Base-by-base conservation (phyloP, 106 monocot species). In the Hemerocallis citrina region DNA sequence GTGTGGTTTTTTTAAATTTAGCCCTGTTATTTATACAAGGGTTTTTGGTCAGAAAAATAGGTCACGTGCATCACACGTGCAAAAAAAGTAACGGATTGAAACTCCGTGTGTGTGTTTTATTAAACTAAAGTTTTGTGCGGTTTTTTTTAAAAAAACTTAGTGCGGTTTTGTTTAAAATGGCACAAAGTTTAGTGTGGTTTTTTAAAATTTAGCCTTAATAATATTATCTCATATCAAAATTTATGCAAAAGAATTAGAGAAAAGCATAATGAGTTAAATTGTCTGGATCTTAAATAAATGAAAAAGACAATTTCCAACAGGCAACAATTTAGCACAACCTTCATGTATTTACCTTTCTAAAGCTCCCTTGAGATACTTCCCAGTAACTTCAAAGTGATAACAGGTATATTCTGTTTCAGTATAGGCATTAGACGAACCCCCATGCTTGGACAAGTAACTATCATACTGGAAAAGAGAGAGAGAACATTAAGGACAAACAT, bases 361-460 rank as follows among this genome's bases (percentile, higher is more conserved):
- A 41, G 96, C 86, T 62, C 86, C 96, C 68, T 96, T 96, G 5
- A 96, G 76, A 60, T 77, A 73, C 57, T 91, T 81, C 48, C 80
- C 79, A 58, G 90, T 96, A 68, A 96, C 91, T 64, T 96, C 90
- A 68, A 96, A 96, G 66, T 87, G 74, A 52, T 96, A 96, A 72
- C 87, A 96, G 14, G 96, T 96, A 65, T 87, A 70, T 67, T 96
- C 96, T 8, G 86, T 68, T 72, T 96, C 96, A 34, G 96, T 96
- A 68, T 79, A 86, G 58, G 96, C 96, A 88, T 96, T 96, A 64
- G 91, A 79, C 19, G 86, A 84, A 69, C 96, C 96, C 37, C 96
- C 91, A 75, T 96, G 90, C 77, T 91, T 85, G 39, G 96, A 91
- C 65, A 96, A 74, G 68, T 79, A 96, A 70, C 84, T 82, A 70